Evolutionary conservation across 2,329 filamentous ascomycete species (phyloP).

Genomic region (Blastomyces gilchristii): DNA sequence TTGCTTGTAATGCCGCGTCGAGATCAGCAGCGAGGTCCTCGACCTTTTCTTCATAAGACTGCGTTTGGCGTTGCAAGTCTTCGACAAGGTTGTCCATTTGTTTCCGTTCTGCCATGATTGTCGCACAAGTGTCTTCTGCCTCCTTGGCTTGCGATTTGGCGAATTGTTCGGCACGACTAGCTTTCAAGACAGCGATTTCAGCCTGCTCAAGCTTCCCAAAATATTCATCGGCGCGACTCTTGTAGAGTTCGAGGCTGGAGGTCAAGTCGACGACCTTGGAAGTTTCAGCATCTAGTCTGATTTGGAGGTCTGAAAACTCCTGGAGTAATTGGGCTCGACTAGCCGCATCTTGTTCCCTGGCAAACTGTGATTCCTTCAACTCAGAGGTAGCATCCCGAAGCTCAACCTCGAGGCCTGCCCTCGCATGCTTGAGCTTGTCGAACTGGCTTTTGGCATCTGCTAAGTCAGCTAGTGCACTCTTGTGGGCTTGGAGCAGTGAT

Average conservation of each 20-base stretch:
- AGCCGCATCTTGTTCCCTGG: constrained; percentile 77
- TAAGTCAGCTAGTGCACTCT: constrained; percentile 73
- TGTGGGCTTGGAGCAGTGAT: constrained; percentile 71
- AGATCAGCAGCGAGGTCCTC: constrained; percentile 89
- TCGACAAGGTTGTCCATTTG: constrained; percentile 81
- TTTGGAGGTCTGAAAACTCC: constrained; percentile 88
- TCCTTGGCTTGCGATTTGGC: constrained; percentile 82
- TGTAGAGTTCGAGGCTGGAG: constrained; percentile 79
- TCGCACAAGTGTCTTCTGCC: constrained; percentile 80
- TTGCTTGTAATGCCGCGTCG: constrained; percentile 72
- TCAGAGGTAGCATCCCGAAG: constrained; percentile 76
- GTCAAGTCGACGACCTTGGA: constrained; percentile 76
- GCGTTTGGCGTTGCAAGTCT: constrained; percentile 79
- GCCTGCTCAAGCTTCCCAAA: constrained; percentile 96
- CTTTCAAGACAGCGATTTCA: constrained; percentile 89
- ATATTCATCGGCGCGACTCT: constrained; percentile 86
- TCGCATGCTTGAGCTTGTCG: constrained; percentile 74
- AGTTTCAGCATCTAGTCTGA: constrained; percentile 77
- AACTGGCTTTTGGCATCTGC: constrained; percentile 77
- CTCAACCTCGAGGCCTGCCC: constrained; percentile 71
- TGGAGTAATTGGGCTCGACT: constrained; percentile 80
- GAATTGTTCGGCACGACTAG: constrained; percentile 83
- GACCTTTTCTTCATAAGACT: constrained; percentile 79
- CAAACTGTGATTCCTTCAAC: constrained; percentile 64
- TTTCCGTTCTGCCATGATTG: constrained; percentile 83